These are phyloP conservation scores for Prunus kanzakura DNA, from an alignment of 306 rosid genomes.

Conservation along the genomic window DNA sequence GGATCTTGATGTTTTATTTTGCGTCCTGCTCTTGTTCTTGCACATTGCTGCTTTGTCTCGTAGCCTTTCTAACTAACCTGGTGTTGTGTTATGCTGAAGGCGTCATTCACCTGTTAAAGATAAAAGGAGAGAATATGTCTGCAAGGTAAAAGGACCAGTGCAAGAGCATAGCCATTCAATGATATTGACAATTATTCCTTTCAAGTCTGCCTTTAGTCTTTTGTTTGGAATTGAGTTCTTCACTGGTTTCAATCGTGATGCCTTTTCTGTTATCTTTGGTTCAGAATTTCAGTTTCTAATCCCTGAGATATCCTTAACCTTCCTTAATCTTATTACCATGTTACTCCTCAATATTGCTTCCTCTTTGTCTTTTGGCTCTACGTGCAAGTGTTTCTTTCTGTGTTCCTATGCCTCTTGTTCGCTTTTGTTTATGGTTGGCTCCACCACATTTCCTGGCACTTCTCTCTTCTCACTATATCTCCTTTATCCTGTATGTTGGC, in stretches of 20 bases:
- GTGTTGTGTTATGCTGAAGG: slow-evolving; percentile 99
- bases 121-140: slow-evolving; percentile 97
- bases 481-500: slow-evolving; percentile 10
- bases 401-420: slow-evolving; percentile 19
- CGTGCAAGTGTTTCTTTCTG: slow-evolving; percentile 7
- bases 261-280: slow-evolving; percentile 19
- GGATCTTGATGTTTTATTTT: slow-evolving; percentile 83
- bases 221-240: slow-evolving; percentile 31
- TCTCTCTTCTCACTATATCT: slow-evolving; percentile 19
- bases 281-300: slow-evolving; percentile 20
- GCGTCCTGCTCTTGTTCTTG: slow-evolving; percentile 73
- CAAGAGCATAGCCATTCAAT: slow-evolving; percentile 53
- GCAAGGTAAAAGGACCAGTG: slow-evolving; percentile 86
- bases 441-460: slow-evolving; percentile 16
- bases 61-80: slow-evolving; percentile 78
- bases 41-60: slow-evolving; percentile 77
- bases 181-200: slow-evolving; percentile 41
- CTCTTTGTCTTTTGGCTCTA: slow-evolving; percentile 19
- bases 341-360: slow-evolving; percentile 25
- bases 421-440: slow-evolving; percentile 20
- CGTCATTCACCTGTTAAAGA: slow-evolving; percentile 98
- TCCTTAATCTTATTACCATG: not conserved
- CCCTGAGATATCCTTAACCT: slow-evolving; percentile 20
- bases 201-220: slow-evolving; percentile 41
- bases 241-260: slow-evolving; percentile 4